phyloP scores from a whole-genome alignment of 2,329 filamentous ascomycete genomes.

The Colletotrichum lupini region DNA sequence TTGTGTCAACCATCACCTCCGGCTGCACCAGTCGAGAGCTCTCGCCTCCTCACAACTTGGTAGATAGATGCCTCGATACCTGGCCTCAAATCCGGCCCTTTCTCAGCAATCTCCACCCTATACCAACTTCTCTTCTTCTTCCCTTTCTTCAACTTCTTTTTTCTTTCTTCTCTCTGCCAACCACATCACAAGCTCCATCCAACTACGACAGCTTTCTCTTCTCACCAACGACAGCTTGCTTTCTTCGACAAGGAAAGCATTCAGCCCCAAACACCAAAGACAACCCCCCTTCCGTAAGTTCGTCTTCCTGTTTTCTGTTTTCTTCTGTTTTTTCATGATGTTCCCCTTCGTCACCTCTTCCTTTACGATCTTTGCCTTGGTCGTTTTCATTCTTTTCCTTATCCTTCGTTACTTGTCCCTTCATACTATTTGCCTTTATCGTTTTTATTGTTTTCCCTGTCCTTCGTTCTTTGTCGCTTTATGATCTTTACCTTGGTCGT shows the following conservation, averaged over 20 bases:
- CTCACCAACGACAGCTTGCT: too few species aligned
- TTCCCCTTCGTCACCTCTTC: too few species aligned
- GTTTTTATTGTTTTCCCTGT: too few species aligned
- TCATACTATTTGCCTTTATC: too few species aligned
- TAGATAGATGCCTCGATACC: neutral
- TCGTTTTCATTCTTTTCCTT: too few species aligned
- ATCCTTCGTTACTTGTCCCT: too few species aligned
- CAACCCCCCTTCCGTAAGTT: neutral
- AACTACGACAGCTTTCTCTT: neutral
- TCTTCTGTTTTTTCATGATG: too few species aligned
- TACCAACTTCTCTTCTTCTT: neutral
- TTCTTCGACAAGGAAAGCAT: too few species aligned
- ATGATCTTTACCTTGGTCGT: too few species aligned
- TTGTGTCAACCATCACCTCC: neutral
- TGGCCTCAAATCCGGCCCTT: neutral
- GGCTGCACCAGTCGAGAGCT: neutral
- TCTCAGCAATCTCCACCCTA: neutral
- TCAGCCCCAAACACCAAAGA: neutral
- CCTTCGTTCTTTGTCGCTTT: too few species aligned
- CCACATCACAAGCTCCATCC: neutral
- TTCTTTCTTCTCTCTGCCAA: neutral
- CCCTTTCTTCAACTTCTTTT: neutral
- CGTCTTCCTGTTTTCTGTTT: too few species aligned
- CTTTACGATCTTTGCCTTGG: too few species aligned
- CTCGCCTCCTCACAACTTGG: neutral